Conservation (phyloP, 176 grass and related monocot species). For the Metroxylon sagu region DNA sequence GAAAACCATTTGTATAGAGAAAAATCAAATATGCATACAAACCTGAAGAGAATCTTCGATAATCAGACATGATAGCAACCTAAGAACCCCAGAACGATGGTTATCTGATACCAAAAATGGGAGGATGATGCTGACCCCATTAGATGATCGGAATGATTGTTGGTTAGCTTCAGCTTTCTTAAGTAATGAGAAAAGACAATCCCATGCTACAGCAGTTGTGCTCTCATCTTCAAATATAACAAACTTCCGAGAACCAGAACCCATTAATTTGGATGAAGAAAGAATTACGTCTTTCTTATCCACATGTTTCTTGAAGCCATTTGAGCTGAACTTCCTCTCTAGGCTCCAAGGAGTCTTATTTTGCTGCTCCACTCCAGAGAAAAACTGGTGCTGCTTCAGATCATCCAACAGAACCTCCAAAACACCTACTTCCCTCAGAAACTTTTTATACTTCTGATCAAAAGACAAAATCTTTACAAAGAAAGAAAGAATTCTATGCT, state of each 20-base stretch:
- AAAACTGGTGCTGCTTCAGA: slow-evolving; percentile 88
- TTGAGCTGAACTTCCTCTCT: slow-evolving; percentile 38
- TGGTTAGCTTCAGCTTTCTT: slow-evolving; percentile 95
- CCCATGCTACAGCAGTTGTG: slow-evolving; percentile 84
- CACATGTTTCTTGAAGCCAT: slow-evolving; percentile 50
- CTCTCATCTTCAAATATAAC: slow-evolving; percentile 94
- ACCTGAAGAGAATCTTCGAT: slow-evolving; percentile 99
- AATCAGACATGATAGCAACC: slow-evolving; percentile 84
- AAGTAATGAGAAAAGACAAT: slow-evolving; percentile 96
- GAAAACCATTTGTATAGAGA: background rate
- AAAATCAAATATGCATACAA: slow-evolving; percentile 10
- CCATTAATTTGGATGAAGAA: slow-evolving; percentile 61
- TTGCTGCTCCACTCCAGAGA: slow-evolving; percentile 57
- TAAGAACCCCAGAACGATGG: slow-evolving; percentile 75
- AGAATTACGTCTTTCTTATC: slow-evolving; percentile 82
- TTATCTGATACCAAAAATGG: slow-evolving; percentile 77
- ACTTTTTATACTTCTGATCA: slow-evolving; percentile 96
- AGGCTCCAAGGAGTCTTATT: slow-evolving; percentile 47
- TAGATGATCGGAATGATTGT: slow-evolving; percentile 79
- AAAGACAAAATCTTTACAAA: slow-evolving; percentile 97
- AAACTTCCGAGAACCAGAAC: slow-evolving; percentile 53
- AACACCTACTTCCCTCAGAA: slow-evolving; percentile 96
- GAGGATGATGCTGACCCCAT: slow-evolving; percentile 77
- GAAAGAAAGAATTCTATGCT: slow-evolving; percentile 86
- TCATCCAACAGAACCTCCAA: slow-evolving; percentile 93